phyloP scores from a whole-genome alignment of 805 yeast genomes.

The Myxozyma mucilagina region DNA sequence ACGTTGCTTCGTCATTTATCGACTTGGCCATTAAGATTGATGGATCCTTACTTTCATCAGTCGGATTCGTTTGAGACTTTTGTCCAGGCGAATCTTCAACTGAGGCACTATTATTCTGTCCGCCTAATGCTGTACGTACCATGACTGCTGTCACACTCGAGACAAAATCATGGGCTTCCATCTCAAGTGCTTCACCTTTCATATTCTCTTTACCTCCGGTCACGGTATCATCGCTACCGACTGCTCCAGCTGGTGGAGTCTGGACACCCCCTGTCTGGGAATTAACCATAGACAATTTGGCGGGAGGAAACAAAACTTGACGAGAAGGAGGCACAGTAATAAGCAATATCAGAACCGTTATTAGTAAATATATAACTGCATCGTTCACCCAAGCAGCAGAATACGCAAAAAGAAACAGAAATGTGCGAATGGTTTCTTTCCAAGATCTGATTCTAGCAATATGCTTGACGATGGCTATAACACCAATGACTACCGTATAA shows the following conservation, averaged over 20 bases:
- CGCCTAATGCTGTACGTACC: slow-evolving; percentile 11
- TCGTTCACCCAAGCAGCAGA: slow-evolving; percentile 8
- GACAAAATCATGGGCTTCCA: slow-evolving; percentile 18
- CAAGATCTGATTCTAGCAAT: slow-evolving; percentile 20
- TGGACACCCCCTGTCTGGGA: slow-evolving; percentile 1
- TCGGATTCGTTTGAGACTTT: not conserved
- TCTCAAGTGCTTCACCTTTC: slow-evolving; percentile 20
- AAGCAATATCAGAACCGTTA: not conserved
- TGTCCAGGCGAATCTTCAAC: not conserved
- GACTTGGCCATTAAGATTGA: not conserved
- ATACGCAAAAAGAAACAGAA: slow-evolving; percentile 8
- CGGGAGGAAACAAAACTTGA: slow-evolving; percentile 12
- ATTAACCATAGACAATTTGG: slow-evolving; percentile 3
- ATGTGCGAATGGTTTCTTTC: slow-evolving; percentile 17
- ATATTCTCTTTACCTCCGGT: slow-evolving; percentile 13
- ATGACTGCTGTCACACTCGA: slow-evolving; percentile 8
- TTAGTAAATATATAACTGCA: not conserved
- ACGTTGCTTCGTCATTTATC: not conserved
- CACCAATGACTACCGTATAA: slow-evolving; percentile 13
- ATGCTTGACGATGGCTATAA: not conserved
- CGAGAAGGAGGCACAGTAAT: slow-evolving; percentile 10
- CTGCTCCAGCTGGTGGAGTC: slow-evolving; percentile 2
- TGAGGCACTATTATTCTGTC: not conserved
- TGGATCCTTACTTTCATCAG: slow-evolving; percentile 1
- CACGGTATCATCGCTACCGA: slow-evolving; percentile 7